Conservation (phyloP, 768 basidiomycete species). For the Chiua virens region DNA sequence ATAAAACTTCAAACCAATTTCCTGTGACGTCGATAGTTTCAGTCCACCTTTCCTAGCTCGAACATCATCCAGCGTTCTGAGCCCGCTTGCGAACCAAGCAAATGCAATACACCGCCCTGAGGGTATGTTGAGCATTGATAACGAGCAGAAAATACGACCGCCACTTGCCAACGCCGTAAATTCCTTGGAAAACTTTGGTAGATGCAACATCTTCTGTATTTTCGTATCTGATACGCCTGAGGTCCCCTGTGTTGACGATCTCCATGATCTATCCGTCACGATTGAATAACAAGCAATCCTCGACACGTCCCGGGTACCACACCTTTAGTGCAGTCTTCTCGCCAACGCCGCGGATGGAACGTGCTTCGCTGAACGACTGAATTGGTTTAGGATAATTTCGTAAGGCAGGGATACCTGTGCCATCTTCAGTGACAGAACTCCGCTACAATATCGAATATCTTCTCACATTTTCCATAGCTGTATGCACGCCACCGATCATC, state of each 20-base stretch:
- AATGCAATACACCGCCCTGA: conserved; percentile 65
- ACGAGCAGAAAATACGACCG: neutral
- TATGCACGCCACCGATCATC: conserved; percentile 70
- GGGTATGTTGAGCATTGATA: neutral
- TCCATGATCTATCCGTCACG: conserved; percentile 65
- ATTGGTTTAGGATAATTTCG: conserved; percentile 59
- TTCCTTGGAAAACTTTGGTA: conserved; percentile 64
- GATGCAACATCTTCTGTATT: conserved; percentile 60
- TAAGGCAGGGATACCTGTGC: conserved; percentile 58
- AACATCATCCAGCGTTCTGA: conserved; percentile 78
- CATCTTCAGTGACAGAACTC: conserved; percentile 4
- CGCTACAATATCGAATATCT: neutral
- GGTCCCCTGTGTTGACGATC: conserved; percentile 71
- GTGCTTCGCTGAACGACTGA: conserved; percentile 56
- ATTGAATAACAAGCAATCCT: neutral
- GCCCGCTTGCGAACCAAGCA: conserved; percentile 74
- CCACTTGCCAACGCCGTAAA: conserved; percentile 81
- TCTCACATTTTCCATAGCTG: conserved; percentile 66
- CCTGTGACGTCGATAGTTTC: conserved; percentile 55
- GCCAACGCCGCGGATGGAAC: conserved; percentile 60
- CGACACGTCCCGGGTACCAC: conserved; percentile 1
- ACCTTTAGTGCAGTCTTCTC: conserved; percentile 78
- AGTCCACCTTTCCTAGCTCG: conserved; percentile 58
- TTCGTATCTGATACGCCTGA: conserved; percentile 67
- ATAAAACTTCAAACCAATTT: conserved; percentile 68